Evolutionary conservation across 805 yeast genomes (phyloP).

Genomic region (Pichia heedii): DNA sequence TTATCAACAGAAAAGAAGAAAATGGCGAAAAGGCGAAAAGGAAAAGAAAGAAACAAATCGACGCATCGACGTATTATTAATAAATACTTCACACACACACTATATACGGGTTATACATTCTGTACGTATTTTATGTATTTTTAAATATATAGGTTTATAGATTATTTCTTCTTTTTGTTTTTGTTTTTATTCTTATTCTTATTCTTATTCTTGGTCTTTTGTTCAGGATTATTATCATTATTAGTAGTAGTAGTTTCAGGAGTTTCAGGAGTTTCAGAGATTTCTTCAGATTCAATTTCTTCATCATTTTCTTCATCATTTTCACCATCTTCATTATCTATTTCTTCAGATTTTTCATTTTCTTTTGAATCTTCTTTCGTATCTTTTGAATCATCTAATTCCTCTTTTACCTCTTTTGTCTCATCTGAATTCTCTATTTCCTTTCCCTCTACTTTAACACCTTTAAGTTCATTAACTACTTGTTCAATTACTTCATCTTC

Average conservation of each 20-base stretch:
- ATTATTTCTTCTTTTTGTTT: not conserved
- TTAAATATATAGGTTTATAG: not conserved
- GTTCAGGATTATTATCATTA: conserved; percentile 2
- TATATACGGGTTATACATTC: too few species aligned
- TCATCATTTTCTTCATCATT: not conserved
- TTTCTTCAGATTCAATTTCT: conserved; percentile 6
- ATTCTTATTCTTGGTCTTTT: conserved; percentile 13
- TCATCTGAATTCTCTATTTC: conserved; percentile 1
- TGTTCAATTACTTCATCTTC: conserved; percentile 17
- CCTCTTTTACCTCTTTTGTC: conserved; percentile 5
- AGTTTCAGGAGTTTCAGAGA: conserved; percentile 3
- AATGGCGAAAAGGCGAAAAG: too few species aligned
- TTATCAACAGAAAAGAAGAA: too few species aligned
- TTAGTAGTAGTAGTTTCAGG: not conserved
- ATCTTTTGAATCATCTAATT: conserved; percentile 7
- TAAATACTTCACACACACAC: too few species aligned
- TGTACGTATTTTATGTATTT: too few species aligned
- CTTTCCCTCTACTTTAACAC: not conserved
- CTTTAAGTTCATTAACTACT: not conserved
- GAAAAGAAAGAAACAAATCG: too few species aligned
- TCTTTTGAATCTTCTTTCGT: not conserved
- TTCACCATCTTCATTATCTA: conserved; percentile 2
- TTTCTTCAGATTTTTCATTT: conserved; percentile 3
- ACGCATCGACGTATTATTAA: not conserved
- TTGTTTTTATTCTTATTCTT: conserved; percentile 9